A percentile compares a stretch with the other conserved stretches of the same genome.
These are phyloP conservation scores for Toxicodendron radicans DNA, from an alignment of 345 rosid genomes.

Conservation along the genomic window DNA sequence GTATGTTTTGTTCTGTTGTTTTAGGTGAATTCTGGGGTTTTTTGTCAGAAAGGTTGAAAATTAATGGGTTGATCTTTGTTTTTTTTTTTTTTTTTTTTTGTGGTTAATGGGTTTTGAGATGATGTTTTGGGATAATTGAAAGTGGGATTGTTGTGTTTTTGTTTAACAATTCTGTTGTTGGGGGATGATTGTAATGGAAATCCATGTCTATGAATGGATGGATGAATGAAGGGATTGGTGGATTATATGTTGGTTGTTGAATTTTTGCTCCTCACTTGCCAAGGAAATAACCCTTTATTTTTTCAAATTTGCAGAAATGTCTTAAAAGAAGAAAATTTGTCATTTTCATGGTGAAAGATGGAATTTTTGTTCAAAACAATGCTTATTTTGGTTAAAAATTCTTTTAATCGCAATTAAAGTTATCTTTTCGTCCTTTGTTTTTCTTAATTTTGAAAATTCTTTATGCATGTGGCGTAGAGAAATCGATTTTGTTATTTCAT, in stretches of 20 bases:
- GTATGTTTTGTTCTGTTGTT: slow-evolving; percentile 23
- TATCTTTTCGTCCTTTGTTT: background rate
- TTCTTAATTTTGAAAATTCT: background rate
- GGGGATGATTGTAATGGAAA: background rate
- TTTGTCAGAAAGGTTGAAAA: too few species aligned
- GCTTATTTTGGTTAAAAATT: background rate
- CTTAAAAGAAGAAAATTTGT: background rate
- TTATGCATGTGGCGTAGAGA: background rate
- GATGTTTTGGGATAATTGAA: slow-evolving; percentile 1
- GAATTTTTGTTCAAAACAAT: slow-evolving; percentile 6
- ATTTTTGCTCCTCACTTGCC: background rate
- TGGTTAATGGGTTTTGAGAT: slow-evolving; percentile 3
- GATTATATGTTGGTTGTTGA: slow-evolving; percentile 19
- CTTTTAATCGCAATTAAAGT: background rate
- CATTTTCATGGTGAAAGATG: slow-evolving; percentile 16
- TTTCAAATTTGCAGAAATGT: slow-evolving; percentile 14
- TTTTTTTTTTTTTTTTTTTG: background rate
- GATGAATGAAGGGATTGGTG: background rate
- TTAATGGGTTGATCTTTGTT: too few species aligned
- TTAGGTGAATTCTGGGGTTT: slow-evolving; percentile 15
- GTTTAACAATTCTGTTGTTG: background rate
- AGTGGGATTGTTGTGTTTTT: background rate
- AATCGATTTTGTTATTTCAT: background rate
- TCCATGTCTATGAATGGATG: too few species aligned
- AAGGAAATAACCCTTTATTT: slow-evolving; percentile 21